Base-by-base conservation (phyloP, 1,284 basidiomycete genomes). In the Moesziomyces globuligerus region DNA sequence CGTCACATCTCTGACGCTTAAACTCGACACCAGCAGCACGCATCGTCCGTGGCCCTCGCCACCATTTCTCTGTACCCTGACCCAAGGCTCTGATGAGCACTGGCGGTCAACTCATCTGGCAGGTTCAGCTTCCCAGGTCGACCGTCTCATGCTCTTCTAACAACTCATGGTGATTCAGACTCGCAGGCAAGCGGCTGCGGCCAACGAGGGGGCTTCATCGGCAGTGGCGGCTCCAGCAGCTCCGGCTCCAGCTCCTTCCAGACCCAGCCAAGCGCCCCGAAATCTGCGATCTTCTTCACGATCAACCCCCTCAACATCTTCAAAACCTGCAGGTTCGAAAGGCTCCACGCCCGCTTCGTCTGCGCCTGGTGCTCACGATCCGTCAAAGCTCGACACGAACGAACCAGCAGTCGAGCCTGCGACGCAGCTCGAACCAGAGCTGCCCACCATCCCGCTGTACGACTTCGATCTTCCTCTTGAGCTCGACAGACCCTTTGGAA, bases 401-500 rank as follows among this genome's bases (percentile, higher is more conserved):
- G 17, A 34, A 17, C 6, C 32, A 2, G 26, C 26, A 28, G 10
- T 6, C 4, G 6, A n/a, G 4, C 18, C 47, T 11, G 6, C 26
- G 4, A n/a, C 29, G 4, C 28, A 38, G 25, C 1, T 39, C 10
- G 10, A 29, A 39, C 43, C 25, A 25, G 15, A 51, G 0, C 23
- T 50, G n/a, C 26, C 66, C 18, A 69, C 66, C 34, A 69, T 69
- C 38, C 66, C 66, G 36, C 51, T 69, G 26, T 64, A 36, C 25
- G 66, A 69, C 39, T 69, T 69, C 51, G 60, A 69, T 24, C 37
- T 69, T 34, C 66, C 54, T 1, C 50, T 69, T 17, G 66, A 69
- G 38, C 43, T 52, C 18, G 55, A 64, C 18, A 25, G 17, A 32
- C 53, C 56, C 0, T 41, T 53, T 6, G 51, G 50, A 0, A 44